Evolutionary conservation across 2,329 filamentous ascomycete species (phyloP), one percentile per base, ranked within the genome.

Genomic region (Ophiosphaerella narmari): DNA sequence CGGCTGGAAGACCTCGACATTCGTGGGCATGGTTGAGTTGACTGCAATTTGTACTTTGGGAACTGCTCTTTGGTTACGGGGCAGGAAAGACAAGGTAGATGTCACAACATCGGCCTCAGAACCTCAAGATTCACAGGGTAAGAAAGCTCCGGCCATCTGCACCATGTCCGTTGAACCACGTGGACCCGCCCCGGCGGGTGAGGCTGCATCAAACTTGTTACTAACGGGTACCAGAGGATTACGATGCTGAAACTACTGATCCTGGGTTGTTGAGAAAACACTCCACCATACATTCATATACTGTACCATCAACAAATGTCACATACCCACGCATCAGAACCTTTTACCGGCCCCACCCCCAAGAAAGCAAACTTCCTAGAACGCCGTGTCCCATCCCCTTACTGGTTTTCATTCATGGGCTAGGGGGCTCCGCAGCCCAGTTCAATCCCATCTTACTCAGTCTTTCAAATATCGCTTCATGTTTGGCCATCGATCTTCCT

Each of bases 341-440:
- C 37, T 97, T 97, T 72, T 92, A 88, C 74, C 84, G 88, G 48
- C 84, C 84, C 46, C 94, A 97, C 74, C 83, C 86, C 16, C 91
- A 97, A 66, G 85, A 87, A n/a, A 83, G 86, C 52, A 89, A 94
- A 70, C 80, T 97, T 4, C 91, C 90, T 2, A 82, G 79, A 36
- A 80, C 86, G 54, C 89, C 90, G 1, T 81, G 83, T 0, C 86
- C 89, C 0, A 75, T 97, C 9, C 94, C 94, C 1, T 77, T 99
- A 8, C 77, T 97, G 3, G 91, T 97, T 37, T 96, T 95, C 68
- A 80, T 97, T 49, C 94, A 97, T 67, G 94, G 94, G 1, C 81
- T 97, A 8, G 94, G 93, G n/a, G 94, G 94, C 41, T 96, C 90
- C 0, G 82, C 91, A 21, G 88, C 91, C 9, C 94, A 97, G 67